phyloP scores from a whole-genome alignment of 2,329 filamentous ascomycete species.

The Tolypocladium sp. region DNA sequence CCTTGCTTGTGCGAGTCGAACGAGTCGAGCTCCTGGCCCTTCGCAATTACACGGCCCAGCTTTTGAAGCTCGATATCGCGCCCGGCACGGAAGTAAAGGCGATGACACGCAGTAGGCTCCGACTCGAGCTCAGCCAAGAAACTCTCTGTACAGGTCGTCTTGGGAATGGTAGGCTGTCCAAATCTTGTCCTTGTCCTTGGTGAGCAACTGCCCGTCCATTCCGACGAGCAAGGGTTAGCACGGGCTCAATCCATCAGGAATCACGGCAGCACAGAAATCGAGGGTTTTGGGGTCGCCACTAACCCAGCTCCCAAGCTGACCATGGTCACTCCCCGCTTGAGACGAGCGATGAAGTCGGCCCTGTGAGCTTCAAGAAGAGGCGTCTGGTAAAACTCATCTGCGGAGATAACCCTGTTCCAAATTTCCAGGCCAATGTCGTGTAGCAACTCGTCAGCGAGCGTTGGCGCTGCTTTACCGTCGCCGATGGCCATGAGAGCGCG shows the following conservation, averaged over 20 bases:
- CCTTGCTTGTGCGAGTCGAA: conserved; percentile 34
- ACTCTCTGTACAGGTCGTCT: conserved; percentile 24
- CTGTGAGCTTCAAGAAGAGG: conserved; percentile 24
- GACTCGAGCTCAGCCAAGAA: conserved; percentile 26
- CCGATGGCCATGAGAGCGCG: conserved; percentile 14
- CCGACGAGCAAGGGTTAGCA: conserved; percentile 20
- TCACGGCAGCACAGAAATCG: background rate
- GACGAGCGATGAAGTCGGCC: conserved; percentile 18
- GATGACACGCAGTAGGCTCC: conserved; percentile 26
- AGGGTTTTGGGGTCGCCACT: conserved; percentile 9
- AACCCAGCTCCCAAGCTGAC: conserved; percentile 34
- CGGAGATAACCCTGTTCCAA: conserved; percentile 32
- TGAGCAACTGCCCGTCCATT: conserved; percentile 29
- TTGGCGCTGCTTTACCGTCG: conserved; percentile 16
- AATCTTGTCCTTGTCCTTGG: conserved; percentile 22
- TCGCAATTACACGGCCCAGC: conserved; percentile 15
- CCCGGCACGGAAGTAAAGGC: conserved; percentile 28
- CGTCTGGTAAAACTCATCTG: conserved; percentile 30
- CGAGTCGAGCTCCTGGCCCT: conserved; percentile 30
- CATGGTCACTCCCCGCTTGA: conserved; percentile 21
- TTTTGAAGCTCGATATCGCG: conserved; percentile 18
- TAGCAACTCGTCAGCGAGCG: conserved; percentile 29
- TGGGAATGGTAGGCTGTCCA: conserved; percentile 30
- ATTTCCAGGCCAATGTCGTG: conserved; percentile 28
- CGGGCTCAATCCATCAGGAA: background rate